Percentiles rank a stretch among this genome's conserved stretches.
phyloP scores from a whole-genome alignment of 345 rosid species.

The Arabidopsis suecica region DNA sequence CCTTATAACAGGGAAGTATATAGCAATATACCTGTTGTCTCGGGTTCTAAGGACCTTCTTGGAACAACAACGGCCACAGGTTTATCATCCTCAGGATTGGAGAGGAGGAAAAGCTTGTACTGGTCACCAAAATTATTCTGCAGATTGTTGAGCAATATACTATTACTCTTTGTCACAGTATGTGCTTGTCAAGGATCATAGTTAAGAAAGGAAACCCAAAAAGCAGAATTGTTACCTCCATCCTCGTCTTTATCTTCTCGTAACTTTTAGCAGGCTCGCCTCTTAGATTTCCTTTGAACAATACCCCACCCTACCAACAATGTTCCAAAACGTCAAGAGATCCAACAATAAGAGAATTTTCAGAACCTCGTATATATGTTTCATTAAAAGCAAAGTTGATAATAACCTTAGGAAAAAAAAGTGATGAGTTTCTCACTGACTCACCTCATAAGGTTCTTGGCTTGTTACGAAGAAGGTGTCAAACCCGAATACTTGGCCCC shows the following conservation, averaged over 20 bases:
- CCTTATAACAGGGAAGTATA: conserved; percentile 17
- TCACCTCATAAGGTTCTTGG: conserved; percentile 97
- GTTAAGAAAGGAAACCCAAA: not conserved
- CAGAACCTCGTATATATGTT: not conserved
- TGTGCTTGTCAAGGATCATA: conserved; percentile 5
- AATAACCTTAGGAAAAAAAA: not conserved
- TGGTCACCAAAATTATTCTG: conserved; percentile 86
- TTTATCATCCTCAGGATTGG: conserved; percentile 93
- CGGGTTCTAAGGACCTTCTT: conserved; percentile 75
- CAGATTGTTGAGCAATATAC: conserved; percentile 18
- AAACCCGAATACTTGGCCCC: conserved; percentile 93
- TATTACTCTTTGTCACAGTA: conserved; percentile 2
- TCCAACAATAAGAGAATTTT: conserved; percentile 5
- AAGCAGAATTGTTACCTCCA: conserved; percentile 57
- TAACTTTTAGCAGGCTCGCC: conserved; percentile 83
- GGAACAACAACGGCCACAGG: conserved; percentile 98
- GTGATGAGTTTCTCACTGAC: conserved; percentile 28
- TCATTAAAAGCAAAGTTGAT: conserved; percentile 1
- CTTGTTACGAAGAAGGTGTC: conserved; percentile 95
- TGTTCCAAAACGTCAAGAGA: conserved; percentile 2
- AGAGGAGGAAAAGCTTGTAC: conserved; percentile 84
- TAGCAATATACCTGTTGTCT: conserved; percentile 61
- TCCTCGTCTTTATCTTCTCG: conserved; percentile 74
- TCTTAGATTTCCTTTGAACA: conserved; percentile 94
- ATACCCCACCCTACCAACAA: conserved; percentile 73